phyloP scores from a whole-genome alignment of 1,284 basidiomycete genomes.

The Schizopora paradoxa region DNA sequence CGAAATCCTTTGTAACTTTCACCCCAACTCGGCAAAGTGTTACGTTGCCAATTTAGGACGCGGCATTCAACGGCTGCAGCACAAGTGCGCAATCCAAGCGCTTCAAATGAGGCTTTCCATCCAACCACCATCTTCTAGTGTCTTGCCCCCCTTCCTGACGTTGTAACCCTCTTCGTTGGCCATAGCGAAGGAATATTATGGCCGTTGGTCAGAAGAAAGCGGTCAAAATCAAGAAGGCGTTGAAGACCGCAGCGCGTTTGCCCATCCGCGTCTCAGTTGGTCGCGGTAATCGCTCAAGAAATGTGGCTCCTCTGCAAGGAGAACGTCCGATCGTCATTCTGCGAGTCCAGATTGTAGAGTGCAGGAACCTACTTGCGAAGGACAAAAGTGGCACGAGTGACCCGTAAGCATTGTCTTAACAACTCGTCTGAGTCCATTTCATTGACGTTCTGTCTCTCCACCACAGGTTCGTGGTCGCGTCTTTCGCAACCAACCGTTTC shows the following conservation, averaged over 20 bases:
- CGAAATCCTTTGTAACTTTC: too few species aligned
- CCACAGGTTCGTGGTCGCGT: conserved; percentile 76
- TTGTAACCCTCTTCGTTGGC: too few species aligned
- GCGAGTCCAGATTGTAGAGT: conserved; percentile 60
- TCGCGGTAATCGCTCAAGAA: conserved; percentile 33
- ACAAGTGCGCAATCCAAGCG: too few species aligned
- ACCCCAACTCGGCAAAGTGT: too few species aligned
- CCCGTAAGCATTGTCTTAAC: conserved; percentile 48
- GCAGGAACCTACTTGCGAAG: conserved; percentile 54
- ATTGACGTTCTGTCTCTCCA: not conserved
- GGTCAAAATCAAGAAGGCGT: conserved; percentile 41
- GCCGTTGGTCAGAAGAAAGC: conserved; percentile 34
- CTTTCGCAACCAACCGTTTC: conserved; percentile 58
- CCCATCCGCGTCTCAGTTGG: conserved; percentile 40
- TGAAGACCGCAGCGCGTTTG: conserved; percentile 42
- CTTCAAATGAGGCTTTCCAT: too few species aligned
- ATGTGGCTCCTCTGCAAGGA: conserved; percentile 48
- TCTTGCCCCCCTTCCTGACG: too few species aligned
- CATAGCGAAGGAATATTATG: too few species aligned
- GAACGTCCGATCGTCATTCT: conserved; percentile 63
- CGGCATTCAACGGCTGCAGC: too few species aligned
- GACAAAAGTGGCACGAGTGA: conserved; percentile 66
- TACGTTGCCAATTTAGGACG: too few species aligned
- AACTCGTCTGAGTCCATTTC: too few species aligned
- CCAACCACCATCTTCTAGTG: too few species aligned